A percentile compares a stretch with the other conserved stretches of the same genome.
These are phyloP conservation scores for Nelumbo lutea DNA, from an alignment of 164 flowering plant species.

Conservation along the genomic window DNA sequence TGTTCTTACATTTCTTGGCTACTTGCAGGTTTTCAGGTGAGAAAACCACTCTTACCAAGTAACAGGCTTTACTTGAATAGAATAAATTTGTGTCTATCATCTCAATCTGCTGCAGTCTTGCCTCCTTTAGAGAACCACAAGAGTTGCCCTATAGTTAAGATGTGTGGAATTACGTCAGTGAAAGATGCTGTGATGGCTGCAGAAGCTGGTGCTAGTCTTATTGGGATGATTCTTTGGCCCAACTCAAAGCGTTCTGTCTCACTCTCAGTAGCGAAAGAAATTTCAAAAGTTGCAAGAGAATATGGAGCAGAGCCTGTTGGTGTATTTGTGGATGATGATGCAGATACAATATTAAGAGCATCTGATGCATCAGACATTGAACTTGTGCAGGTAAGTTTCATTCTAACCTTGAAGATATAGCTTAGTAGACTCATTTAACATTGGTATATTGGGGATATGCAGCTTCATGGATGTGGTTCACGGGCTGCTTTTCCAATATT, in stretches of 20 bases:
- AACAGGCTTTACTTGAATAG: neutral
- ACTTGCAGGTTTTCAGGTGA: neutral
- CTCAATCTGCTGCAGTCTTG: slow-evolving; percentile 3
- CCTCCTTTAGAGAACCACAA: slow-evolving; percentile 26
- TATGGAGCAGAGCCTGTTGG: slow-evolving; percentile 90
- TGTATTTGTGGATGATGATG: slow-evolving; percentile 92
- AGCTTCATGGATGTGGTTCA: slow-evolving; percentile 91
- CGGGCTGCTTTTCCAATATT: slow-evolving; percentile 56
- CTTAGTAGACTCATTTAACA: slow-evolving; percentile 1
- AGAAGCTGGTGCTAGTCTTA: slow-evolving; percentile 74
- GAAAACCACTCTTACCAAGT: neutral
- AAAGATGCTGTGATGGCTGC: slow-evolving; percentile 75
- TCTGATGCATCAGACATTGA: slow-evolving; percentile 65
- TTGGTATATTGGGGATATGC: slow-evolving; percentile 20
- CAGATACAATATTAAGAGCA: slow-evolving; percentile 56
- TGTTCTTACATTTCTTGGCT: neutral
- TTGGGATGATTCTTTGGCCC: slow-evolving; percentile 97
- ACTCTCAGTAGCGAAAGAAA: slow-evolving; percentile 67
- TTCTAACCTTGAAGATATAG: neutral
- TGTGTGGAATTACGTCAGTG: slow-evolving; percentile 43
- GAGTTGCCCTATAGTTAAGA: slow-evolving; percentile 35
- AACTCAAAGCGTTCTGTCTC: slow-evolving; percentile 87
- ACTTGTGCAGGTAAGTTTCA: slow-evolving; percentile 60
- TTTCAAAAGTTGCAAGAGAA: slow-evolving; percentile 66
- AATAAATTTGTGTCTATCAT: slow-evolving; percentile 7